Evolutionary conservation across 805 yeast species (phyloP).

Genomic region (Hanseniaspora guilliermondii): DNA sequence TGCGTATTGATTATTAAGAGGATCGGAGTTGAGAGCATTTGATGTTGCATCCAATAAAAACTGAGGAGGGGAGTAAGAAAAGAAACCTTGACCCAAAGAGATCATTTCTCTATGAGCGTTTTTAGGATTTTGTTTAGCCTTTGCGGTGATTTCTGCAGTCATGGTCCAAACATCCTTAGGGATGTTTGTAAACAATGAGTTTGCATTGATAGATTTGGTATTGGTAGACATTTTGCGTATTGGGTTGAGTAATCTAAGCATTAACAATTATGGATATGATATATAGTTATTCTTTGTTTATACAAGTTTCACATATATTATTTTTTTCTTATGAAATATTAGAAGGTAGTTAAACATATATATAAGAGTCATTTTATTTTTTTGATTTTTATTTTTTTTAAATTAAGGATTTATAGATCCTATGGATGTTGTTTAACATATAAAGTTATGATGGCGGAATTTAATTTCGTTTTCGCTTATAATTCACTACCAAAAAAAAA

Average conservation of each 20-base stretch:
- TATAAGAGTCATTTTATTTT: too few species aligned
- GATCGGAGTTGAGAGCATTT: slow-evolving; percentile 55
- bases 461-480: too few species aligned
- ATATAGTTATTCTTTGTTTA: too few species aligned
- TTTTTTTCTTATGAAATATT: too few species aligned
- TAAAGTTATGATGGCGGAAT: too few species aligned
- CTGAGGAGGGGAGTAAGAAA: slow-evolving; percentile 90
- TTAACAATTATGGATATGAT: background rate
- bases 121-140: slow-evolving; percentile 40
- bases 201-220: slow-evolving; percentile 7
- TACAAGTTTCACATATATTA: too few species aligned
- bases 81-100: slow-evolving; percentile 94
- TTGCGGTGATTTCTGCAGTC: slow-evolving; percentile 89
- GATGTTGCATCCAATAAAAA: slow-evolving; percentile 78
- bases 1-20: slow-evolving; percentile 75
- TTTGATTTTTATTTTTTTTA: too few species aligned
- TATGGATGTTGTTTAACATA: too few species aligned
- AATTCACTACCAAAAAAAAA: too few species aligned
- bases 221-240: background rate
- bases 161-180: slow-evolving; percentile 90
- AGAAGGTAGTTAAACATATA: too few species aligned
- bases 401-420: too few species aligned
- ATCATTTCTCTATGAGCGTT: slow-evolving; percentile 65
- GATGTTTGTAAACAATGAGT: slow-evolving; percentile 48
- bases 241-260: background rate